Conservation (phyloP, 371 early-diverging fungal genomes). For the Saksenaea vasiformis region DNA sequence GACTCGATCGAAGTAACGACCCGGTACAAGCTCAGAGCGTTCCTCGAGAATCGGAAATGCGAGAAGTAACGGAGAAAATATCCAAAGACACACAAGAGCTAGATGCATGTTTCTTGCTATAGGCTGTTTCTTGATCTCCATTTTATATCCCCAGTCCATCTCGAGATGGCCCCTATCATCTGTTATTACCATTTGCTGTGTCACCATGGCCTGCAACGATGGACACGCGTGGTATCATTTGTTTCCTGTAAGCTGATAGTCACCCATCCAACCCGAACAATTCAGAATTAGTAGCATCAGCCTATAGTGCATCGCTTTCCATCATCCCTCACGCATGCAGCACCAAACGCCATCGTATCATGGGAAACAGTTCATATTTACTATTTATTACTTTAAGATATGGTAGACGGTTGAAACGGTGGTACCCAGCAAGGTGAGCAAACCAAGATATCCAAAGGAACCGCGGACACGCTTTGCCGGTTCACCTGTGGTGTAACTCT, state of each 20-base stretch:
- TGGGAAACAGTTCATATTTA: not conserved
- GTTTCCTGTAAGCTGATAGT: too few species aligned
- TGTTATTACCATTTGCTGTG: not conserved
- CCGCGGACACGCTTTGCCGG: slow-evolving; percentile 53
- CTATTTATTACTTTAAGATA: not conserved
- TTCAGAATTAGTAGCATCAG: too few species aligned
- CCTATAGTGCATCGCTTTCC: too few species aligned
- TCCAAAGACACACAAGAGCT: not conserved
- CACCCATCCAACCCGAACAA: too few species aligned
- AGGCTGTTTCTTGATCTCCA: not conserved
- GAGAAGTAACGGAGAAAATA: not conserved
- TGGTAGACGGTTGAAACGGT: slow-evolving; percentile 24
- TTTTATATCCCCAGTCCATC: not conserved
- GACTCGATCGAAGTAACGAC: slow-evolving; percentile 45
- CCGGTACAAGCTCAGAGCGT: slow-evolving; percentile 12
- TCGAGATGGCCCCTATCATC: not conserved
- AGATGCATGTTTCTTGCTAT: not conserved
- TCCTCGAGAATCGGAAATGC: not conserved
- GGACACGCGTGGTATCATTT: too few species aligned
- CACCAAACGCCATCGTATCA: not conserved
- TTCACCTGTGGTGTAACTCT: slow-evolving; percentile 59
- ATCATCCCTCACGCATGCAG: not conserved
- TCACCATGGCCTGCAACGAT: not conserved
- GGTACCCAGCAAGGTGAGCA: slow-evolving; percentile 47
- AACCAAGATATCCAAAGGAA: slow-evolving; percentile 42